Conservation (phyloP, 176 grass and related monocot genomes). For the Rhynchospora pubera region DNA sequence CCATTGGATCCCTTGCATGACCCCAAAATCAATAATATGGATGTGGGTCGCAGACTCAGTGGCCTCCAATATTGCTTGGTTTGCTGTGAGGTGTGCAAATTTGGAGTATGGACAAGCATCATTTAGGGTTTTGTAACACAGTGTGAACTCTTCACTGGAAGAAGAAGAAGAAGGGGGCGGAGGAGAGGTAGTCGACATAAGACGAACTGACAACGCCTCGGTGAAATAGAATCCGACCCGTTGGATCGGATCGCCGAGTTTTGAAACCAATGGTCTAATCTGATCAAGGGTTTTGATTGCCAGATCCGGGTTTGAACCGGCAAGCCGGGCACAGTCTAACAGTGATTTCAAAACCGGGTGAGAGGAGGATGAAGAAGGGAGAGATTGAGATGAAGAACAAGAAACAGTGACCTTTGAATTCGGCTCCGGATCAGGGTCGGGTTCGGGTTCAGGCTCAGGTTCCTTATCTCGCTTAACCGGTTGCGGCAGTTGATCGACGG, state of each 20-base stretch:
- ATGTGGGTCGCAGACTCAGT: constrained; percentile 62
- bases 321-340: constrained; percentile 50
- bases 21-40: constrained; percentile 91
- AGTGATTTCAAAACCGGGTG: constrained; percentile 54
- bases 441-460: background rate
- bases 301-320: constrained; percentile 39
- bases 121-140: constrained; percentile 91
- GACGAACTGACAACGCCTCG: constrained; percentile 56
- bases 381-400: constrained; percentile 32
- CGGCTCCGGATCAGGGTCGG: background rate
- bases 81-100: constrained; percentile 93
- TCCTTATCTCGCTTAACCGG: background rate
- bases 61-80: constrained; percentile 96
- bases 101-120: constrained; percentile 98
- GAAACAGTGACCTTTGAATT: background rate
- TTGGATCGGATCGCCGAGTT: constrained; percentile 62
- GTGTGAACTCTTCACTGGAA: constrained; percentile 64
- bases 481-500: constrained; percentile 20
- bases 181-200: constrained; percentile 14
- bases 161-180: background rate
- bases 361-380: constrained; percentile 25
- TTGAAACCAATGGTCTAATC: constrained; percentile 43
- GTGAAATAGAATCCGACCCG: constrained; percentile 92
- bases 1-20: constrained; percentile 95
- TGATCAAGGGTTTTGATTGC: constrained; percentile 48